Base-by-base conservation (phyloP, 2,329 filamentous ascomycete species). In the Ophiostoma perfectum region DNA sequence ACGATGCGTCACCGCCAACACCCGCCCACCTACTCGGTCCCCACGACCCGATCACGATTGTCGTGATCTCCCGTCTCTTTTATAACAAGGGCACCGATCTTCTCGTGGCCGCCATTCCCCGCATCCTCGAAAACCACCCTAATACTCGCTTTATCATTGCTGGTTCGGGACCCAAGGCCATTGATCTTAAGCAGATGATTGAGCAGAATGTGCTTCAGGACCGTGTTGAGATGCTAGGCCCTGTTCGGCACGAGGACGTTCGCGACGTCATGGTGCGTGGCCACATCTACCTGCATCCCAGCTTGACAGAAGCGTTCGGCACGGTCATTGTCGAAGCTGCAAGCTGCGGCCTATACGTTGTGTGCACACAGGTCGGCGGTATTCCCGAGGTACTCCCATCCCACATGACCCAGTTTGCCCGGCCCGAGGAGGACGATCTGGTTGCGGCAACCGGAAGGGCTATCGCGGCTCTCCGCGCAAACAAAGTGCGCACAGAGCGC, bases 1-100 rank as follows among this genome's bases (percentile, higher is more conserved):
- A 68, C 8, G 60, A 65, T 18, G 47, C 69, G 1, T 80, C 78
- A 64, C 5, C 64, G 38, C 67, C 71, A 3, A 80, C 84, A 9
- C 84, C 88, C 0, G 86, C 88, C 3, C 88, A 88, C 67, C 87
- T 87, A 6, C 84, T 96, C 2, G 90, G 91, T 0, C 91, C 93
- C 0, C 84, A 92, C 72, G 94, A 97, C 74, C 90, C 88, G 11
- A 94, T 99, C 74, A 97, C 93, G 7, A 97, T 99, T 69, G 92
- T 99, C 1, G 94, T 99, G 27, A 96, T 99, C 71, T 97, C 93
- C 8, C 92, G 95, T 27, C 87, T 99, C 1, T 99, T 98, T 79
- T 98, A 98, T 79, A 99, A 99, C 80, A 99, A 99, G 78, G 95
- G 95, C 70, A 98, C 92, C 1, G 96, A 99, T 77, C 86, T 99